These are phyloP conservation scores for Suillus subluteus DNA, from an alignment of 768 basidiomycete genomes.

Conservation along the genomic window DNA sequence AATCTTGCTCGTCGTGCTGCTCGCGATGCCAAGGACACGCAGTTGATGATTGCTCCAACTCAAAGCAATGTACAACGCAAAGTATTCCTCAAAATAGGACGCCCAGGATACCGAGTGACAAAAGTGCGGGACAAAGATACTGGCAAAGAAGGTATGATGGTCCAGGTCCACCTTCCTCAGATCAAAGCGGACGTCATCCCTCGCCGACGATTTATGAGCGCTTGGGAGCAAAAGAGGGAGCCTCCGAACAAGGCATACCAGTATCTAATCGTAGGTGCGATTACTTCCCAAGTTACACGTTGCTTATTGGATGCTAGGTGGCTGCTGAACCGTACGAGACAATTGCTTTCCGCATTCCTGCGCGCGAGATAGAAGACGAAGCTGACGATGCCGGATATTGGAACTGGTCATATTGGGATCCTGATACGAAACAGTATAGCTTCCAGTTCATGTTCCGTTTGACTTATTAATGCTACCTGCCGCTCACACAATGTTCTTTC, in stretches of 20 bases:
- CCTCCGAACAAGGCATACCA: conserved; percentile 97
- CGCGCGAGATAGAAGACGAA: conserved; percentile 96
- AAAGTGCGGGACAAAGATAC: conserved; percentile 93
- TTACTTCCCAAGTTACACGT: conserved; percentile 15
- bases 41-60: conserved; percentile 86
- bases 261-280: conserved; percentile 87
- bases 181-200: conserved; percentile 88
- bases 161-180: conserved; percentile 95
- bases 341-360: conserved; percentile 96
- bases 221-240: conserved; percentile 97
- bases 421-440: conserved; percentile 98
- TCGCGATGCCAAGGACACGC: conserved; percentile 94
- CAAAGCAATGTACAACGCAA: conserved; percentile 88
- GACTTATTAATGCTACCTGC: conserved; percentile 31
- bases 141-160: conserved; percentile 97
- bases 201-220: conserved; percentile 92
- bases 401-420: conserved; percentile 99
- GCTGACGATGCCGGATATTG: conserved; percentile 87
- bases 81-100: conserved; percentile 96
- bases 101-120: conserved; percentile 94
- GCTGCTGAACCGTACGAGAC: conserved; percentile 99
- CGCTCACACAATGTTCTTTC: background rate
- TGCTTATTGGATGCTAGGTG: conserved; percentile 61
- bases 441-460: conserved; percentile 97
- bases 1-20: conserved; percentile 97